A percentile compares a stretch with the other conserved stretches of the same genome.
These are phyloP conservation scores for Phytopythium delawarense DNA, from an alignment of 352 stramenopile genomes.

Conservation along the genomic window DNA sequence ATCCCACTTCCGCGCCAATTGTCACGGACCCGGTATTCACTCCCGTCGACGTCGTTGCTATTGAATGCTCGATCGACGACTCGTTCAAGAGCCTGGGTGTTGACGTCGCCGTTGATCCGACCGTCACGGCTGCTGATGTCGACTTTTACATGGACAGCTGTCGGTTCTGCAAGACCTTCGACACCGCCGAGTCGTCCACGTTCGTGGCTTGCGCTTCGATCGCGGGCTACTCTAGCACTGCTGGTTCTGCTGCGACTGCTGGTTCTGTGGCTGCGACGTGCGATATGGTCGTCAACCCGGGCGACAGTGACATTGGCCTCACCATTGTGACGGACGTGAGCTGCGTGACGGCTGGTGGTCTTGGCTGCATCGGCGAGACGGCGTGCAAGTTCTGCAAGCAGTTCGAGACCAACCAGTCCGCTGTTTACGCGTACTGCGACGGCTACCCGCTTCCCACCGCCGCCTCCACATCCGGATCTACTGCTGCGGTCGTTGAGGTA, in stretches of 20 bases:
- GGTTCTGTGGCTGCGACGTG: constrained; percentile 5
- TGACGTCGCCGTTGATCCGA: neutral
- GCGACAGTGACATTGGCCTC: constrained; percentile 22
- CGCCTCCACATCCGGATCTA: neutral
- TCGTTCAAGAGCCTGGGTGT: neutral
- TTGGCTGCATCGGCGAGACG: constrained; percentile 3
- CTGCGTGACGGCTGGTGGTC: constrained; percentile 14
- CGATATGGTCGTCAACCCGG: constrained; percentile 12
- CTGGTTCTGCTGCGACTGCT: neutral
- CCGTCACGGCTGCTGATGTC: neutral
- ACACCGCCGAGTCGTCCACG: constrained; percentile 18
- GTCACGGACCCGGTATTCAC: neutral
- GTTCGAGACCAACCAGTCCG: constrained; percentile 18
- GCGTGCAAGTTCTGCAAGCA: constrained; percentile 16
- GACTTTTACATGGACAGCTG: constrained; percentile 15
- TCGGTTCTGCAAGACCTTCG: constrained; percentile 26
- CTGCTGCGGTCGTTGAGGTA: neutral
- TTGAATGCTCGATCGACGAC: neutral
- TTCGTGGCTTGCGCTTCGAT: constrained; percentile 17
- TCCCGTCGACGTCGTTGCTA: too few species aligned
- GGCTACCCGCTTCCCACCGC: neutral
- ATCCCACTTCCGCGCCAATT: neutral
- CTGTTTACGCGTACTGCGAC: constrained; percentile 21
- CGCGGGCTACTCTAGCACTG: constrained; percentile 1
- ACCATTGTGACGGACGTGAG: constrained; percentile 21